Evolutionary conservation across 2,329 filamentous ascomycete species (phyloP), one percentile per base, ranked within the genome.

Genomic region (Paecilomyces fulvus): DNA sequence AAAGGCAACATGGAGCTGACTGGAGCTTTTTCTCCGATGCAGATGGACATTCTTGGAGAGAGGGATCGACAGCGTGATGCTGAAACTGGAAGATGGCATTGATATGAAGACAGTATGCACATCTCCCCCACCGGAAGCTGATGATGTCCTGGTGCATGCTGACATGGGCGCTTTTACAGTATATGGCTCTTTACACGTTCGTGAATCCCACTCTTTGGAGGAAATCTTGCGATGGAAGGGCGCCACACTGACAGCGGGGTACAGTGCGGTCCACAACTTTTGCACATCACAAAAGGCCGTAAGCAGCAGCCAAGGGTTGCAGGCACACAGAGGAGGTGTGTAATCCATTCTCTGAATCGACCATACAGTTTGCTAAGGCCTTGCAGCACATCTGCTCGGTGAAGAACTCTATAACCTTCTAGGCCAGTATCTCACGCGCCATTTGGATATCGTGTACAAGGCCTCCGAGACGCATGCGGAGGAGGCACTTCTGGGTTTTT

Each of bases 201-300:
- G 76, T 73, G n/a, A 20, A 20, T 56, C 12, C 54, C 31, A 51
- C 48, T 48, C 23, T 30, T 7, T 66, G 17, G 64, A 28, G 4
- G 25, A 33, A 55, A 55, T 20, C 31, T 51, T 49, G 31, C 28
- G 51, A 56, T 62, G 52, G 64, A 60, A 55, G 10, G 21, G 21
- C 10, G 11, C 56, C 46, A 58, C 17, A 20, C 54, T 61, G 31
- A 60, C 52, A 52, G 21, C 37, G 61, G 21, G 54, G 55, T 17
- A 55, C 71, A 92, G 82, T 54, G 91, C 92, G 59, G 94, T 99
- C 52, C 94, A 99, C 77, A 96, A 99, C 78, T 99, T 99, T 75
- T 99, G 94, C 74, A 99, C 94, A 56, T 96, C 94, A 23, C 94
- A 97, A 73, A 97, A 97, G 73, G 90, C 90, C 1, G 85, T 92